These are phyloP conservation scores for Aureobasidium pullulans DNA, from an alignment of 2,329 filamentous ascomycete species.

Conservation along the genomic window DNA sequence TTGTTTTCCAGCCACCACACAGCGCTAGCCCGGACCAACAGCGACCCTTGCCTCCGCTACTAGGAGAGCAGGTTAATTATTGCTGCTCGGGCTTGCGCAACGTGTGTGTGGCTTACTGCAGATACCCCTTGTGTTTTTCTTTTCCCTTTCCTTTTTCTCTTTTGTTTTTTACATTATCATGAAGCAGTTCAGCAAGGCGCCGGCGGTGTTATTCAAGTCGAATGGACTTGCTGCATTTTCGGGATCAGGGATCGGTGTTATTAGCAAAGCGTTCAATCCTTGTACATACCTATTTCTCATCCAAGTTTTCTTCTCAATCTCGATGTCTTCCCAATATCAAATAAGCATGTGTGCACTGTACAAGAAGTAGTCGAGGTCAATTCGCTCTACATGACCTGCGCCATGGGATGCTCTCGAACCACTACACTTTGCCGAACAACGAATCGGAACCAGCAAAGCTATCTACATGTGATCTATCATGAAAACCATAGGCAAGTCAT, in stretches of 20 bases:
- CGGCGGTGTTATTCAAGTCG: constrained; percentile 7
- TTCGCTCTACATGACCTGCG: no score
- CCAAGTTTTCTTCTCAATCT: neutral
- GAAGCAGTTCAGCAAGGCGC: constrained; percentile 53
- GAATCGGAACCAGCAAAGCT: no score
- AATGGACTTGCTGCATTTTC: neutral
- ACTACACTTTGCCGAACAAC: no score
- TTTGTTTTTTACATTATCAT: constrained; percentile 76
- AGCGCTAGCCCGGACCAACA: neutral
- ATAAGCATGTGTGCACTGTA: no score
- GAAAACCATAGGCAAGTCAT: no score
- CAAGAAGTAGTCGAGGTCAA: no score
- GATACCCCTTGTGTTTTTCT: constrained; percentile 11
- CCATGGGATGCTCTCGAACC: no score
- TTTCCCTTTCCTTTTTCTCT: constrained; percentile 36
- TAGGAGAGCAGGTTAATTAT: neutral
- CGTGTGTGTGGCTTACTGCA: neutral
- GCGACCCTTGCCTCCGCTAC: neutral
- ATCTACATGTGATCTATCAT: no score
- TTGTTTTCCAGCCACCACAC: neutral
- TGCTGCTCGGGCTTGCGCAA: constrained; percentile 1
- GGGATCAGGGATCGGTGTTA: neutral
- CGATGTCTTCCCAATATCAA: neutral
- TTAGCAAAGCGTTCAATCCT: neutral
- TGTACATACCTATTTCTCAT: neutral